phyloP scores from a whole-genome alignment of 192 early-diverging fungal species.

The Rhizophagus clarus region DNA sequence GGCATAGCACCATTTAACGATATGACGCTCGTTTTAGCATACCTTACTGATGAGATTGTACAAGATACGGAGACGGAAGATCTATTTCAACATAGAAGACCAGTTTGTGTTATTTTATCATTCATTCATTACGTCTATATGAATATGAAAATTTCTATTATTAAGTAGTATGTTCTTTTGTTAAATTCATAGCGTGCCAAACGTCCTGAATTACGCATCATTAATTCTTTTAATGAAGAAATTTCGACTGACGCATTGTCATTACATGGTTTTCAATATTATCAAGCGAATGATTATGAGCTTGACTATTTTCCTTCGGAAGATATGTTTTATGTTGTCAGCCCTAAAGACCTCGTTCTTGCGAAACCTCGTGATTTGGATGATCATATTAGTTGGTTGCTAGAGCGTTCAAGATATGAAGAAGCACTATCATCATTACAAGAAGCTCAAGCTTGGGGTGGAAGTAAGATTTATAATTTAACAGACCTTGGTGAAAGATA shows the following conservation, averaged over 20 bases:
- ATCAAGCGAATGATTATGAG: slow-evolving; percentile 94
- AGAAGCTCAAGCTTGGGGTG: slow-evolving; percentile 57
- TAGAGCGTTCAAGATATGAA: slow-evolving; percentile 76
- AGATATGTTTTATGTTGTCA: slow-evolving; percentile 88
- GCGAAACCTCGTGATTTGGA: slow-evolving; percentile 85
- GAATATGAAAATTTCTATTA: not conserved
- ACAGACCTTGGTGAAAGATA: slow-evolving; percentile 84
- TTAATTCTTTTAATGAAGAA: slow-evolving; percentile 78
- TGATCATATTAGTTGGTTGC: slow-evolving; percentile 94
- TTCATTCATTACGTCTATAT: not conserved
- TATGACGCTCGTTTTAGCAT: slow-evolving; percentile 71
- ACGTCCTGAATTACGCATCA: slow-evolving; percentile 90
- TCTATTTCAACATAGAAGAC: slow-evolving; percentile 35
- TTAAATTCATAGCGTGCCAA: slow-evolving; percentile 46
- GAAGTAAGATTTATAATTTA: slow-evolving; percentile 62
- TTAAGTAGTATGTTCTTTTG: not conserved
- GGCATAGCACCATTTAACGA: slow-evolving; percentile 86
- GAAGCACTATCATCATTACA: slow-evolving; percentile 75
- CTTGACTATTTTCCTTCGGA: slow-evolving; percentile 69
- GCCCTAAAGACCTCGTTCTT: slow-evolving; percentile 91
- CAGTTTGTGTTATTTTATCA: slow-evolving; percentile 24
- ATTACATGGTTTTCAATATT: slow-evolving; percentile 82
- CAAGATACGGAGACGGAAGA: slow-evolving; percentile 54
- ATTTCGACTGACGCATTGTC: slow-evolving; percentile 87
- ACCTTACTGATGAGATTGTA: slow-evolving; percentile 56